A percentile compares a stretch with the other conserved stretches of the same genome.
phyloP scores from a whole-genome alignment of 2,329 filamentous ascomycete species.

The Penicillium italicum region DNA sequence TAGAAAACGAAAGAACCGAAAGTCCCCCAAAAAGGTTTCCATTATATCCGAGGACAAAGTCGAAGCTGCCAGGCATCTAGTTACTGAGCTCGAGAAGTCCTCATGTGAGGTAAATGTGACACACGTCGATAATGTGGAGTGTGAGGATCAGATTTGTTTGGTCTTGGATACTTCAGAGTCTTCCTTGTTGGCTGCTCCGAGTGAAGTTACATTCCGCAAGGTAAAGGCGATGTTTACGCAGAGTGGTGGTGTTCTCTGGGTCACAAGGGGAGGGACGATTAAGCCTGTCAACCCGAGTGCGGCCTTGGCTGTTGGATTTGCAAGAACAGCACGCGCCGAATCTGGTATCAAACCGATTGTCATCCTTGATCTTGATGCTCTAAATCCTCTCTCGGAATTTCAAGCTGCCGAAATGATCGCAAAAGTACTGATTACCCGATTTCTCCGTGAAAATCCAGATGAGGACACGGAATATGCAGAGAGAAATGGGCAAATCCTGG shows the following conservation, averaged over 20 bases:
- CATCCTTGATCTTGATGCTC: constrained; percentile 23
- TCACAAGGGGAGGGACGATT: constrained; percentile 20
- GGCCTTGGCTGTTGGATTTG: constrained; percentile 21
- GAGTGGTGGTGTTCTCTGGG: constrained; percentile 23
- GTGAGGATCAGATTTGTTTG: constrained; percentile 17
- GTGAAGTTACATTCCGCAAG: constrained; percentile 2
- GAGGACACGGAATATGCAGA: constrained; percentile 28
- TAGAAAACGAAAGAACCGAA: neutral
- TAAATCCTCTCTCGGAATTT: constrained; percentile 1
- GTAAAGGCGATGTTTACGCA: constrained; percentile 19
- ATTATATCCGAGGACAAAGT: constrained; percentile 11
- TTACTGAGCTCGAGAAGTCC: neutral
- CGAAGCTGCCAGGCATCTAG: neutral
- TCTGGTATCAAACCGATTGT: constrained; percentile 22
- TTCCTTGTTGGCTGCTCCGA: neutral
- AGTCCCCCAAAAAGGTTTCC: neutral
- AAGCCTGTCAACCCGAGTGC: constrained; percentile 13
- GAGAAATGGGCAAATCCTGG: constrained; percentile 16
- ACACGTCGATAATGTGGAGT: constrained; percentile 6
- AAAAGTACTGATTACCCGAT: constrained; percentile 9
- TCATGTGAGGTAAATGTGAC: constrained; percentile 5
- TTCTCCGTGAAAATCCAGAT: constrained; percentile 1
- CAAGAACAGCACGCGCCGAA: constrained; percentile 28
- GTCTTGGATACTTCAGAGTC: constrained; percentile 15
- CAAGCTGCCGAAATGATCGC: constrained; percentile 11